phyloP scores from a whole-genome alignment of 2,329 filamentous ascomycete species.

The Ascochyta koolunga region DNA sequence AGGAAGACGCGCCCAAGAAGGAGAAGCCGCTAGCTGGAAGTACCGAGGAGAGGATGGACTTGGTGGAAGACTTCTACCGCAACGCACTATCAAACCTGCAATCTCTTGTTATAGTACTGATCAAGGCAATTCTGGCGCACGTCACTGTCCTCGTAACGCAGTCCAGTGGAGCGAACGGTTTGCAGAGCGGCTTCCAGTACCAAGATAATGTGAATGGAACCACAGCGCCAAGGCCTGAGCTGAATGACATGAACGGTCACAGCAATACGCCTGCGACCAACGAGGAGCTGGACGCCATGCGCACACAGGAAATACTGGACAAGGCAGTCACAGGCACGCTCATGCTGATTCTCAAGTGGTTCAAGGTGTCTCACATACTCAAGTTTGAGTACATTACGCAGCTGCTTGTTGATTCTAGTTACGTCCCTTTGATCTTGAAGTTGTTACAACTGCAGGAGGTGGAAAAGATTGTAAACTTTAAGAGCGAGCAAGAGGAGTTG shows the following conservation, averaged over 20 bases:
- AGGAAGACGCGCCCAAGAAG: constrained; percentile 42
- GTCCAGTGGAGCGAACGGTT: constrained; percentile 54
- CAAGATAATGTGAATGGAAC: constrained; percentile 50
- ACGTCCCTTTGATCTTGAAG: constrained; percentile 89
- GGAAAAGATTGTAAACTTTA: constrained; percentile 85
- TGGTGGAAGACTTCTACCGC: constrained; percentile 82
- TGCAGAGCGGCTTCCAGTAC: constrained; percentile 56
- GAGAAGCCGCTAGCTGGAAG: constrained; percentile 53
- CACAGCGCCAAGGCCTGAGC: constrained; percentile 37
- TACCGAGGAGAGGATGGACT: constrained; percentile 68
- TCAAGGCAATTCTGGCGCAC: constrained; percentile 86
- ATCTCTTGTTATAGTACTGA: constrained; percentile 88
- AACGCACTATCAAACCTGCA: constrained; percentile 84
- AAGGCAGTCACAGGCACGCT: constrained; percentile 93
- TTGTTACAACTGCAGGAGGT: constrained; percentile 94
- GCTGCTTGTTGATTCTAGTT: constrained; percentile 91
- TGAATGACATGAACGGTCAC: constrained; percentile 42
- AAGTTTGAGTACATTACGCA: constrained; percentile 97
- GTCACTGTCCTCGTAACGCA: constrained; percentile 82
- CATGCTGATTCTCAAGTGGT: constrained; percentile 91
- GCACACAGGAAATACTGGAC: constrained; percentile 83
- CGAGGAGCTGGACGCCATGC: constrained; percentile 81
- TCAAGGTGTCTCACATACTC: constrained; percentile 90
- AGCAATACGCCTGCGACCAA: constrained; percentile 40
- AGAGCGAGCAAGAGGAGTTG: constrained; percentile 79